Conservation (phyloP, 2,329 filamentous ascomycete genomes). For the Herpomyces periplanetae region DNA sequence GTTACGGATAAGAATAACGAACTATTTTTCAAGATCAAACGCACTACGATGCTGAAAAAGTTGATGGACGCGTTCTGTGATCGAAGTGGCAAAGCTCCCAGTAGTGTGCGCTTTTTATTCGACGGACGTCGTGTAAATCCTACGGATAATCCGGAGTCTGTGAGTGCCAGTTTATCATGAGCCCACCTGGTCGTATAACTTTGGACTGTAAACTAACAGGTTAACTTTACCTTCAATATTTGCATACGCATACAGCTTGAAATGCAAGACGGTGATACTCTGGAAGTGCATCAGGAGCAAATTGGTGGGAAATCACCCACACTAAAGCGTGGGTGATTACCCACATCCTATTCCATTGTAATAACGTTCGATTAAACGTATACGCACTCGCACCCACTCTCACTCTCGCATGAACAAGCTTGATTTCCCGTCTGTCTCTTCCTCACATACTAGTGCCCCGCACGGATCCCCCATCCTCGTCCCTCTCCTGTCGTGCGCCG, state of each 20-base stretch:
- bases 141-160: conserved; percentile 56
- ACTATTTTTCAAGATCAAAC: conserved; percentile 99
- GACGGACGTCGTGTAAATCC: conserved; percentile 74
- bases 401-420: too few relatives aligned
- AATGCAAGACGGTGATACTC: conserved; percentile 76
- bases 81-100: conserved; percentile 50
- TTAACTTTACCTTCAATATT: conserved; percentile 4
- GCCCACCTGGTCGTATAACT: neutral
- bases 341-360: too few relatives aligned
- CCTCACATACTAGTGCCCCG: too few relatives aligned
- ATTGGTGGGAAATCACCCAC: too few relatives aligned
- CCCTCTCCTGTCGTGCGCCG: too few relatives aligned
- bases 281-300: conserved; percentile 94
- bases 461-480: too few relatives aligned
- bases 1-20: conserved; percentile 98
- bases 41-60: conserved; percentile 76
- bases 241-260: conserved; percentile 23
- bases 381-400: too few relatives aligned
- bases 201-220: conserved; percentile 1
- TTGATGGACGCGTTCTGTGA: conserved; percentile 96
- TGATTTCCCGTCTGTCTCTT: too few relatives aligned
- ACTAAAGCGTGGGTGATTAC: too few relatives aligned
- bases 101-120: conserved; percentile 67
- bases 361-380: too few relatives aligned
- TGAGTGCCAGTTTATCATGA: conserved; percentile 13